Percentiles rank a stretch among this genome's conserved stretches.
Evolutionary conservation across 139 green algal genomes (phyloP).

Genomic region (Coccomyxa sp.): DNA sequence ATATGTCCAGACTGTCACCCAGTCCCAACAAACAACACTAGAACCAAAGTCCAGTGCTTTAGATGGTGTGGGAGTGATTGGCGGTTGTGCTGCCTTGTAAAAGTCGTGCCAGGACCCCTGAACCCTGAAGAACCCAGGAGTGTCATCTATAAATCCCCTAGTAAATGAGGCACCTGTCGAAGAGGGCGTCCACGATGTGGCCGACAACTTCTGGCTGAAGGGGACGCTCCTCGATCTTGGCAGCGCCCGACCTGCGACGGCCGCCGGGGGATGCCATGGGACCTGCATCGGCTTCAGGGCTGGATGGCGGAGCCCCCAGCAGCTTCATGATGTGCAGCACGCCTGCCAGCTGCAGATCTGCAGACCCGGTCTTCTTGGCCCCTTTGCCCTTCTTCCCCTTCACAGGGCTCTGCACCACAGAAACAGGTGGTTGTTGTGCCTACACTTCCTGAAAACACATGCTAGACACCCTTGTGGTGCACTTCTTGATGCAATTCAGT

Average conservation of each 20-base stretch:
- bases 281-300: not conserved
- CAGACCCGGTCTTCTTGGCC: not conserved
- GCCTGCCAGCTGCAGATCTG: slow-evolving; percentile 41
- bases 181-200: slow-evolving; percentile 43
- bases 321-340: slow-evolving; percentile 43
- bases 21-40: not conserved
- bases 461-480: no score
- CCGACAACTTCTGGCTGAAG: slow-evolving; percentile 25
- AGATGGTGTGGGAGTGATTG: no score
- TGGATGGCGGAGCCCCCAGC: slow-evolving; percentile 3
- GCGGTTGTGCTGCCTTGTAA: no score
- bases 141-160: no score
- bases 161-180: slow-evolving; percentile 19
- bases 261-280: not conserved
- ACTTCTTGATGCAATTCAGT: no score
- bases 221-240: not conserved
- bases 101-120: no score
- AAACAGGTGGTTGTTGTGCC: not conserved
- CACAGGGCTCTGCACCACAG: not conserved
- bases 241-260: not conserved
- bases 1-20: not conserved
- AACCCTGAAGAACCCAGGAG: no score
- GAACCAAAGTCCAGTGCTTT: no score
- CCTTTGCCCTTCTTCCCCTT: slow-evolving; percentile 7
- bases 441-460: not conserved